Evolutionary conservation across 2,329 filamentous ascomycete species (phyloP).

Genomic region (Venturia nashicola): DNA sequence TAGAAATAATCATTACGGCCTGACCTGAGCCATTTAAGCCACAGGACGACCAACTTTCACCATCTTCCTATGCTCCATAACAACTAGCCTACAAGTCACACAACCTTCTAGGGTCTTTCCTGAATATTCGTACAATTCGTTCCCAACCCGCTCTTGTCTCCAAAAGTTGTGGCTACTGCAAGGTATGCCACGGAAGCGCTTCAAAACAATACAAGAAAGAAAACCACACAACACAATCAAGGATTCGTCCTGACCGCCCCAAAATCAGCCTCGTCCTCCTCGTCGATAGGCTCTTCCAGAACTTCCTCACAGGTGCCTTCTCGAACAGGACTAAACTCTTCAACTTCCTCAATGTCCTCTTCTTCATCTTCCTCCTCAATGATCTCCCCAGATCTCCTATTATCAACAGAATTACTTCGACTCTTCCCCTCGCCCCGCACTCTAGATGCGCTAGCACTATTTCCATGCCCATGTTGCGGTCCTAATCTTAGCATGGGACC

Average conservation of each 20-base stretch:
- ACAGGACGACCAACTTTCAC: background rate
- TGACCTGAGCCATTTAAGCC: background rate
- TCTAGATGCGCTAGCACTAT: constrained; percentile 20
- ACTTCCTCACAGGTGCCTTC: background rate
- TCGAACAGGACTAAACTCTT: constrained; percentile 10
- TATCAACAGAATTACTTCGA: constrained; percentile 46
- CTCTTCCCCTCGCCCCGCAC: constrained; percentile 14
- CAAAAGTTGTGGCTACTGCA: background rate
- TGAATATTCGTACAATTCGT: background rate
- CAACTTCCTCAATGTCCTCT: constrained; percentile 14
- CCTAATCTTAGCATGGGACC: constrained; percentile 55
- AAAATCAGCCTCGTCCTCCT: background rate
- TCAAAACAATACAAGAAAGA: background rate
- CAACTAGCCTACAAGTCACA: background rate
- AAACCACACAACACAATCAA: background rate
- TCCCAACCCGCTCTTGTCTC: background rate
- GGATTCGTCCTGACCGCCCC: background rate
- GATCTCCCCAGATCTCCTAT: constrained; percentile 60
- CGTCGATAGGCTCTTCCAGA: background rate
- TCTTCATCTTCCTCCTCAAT: constrained; percentile 34
- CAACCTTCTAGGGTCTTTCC: background rate
- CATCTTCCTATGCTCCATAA: background rate
- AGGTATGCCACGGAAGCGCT: background rate
- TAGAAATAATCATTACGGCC: background rate
- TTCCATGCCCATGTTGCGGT: constrained; percentile 17